Conservation (phyloP, 2,329 filamentous ascomycete species). For the Scedosporium aurantiacum region DNA sequence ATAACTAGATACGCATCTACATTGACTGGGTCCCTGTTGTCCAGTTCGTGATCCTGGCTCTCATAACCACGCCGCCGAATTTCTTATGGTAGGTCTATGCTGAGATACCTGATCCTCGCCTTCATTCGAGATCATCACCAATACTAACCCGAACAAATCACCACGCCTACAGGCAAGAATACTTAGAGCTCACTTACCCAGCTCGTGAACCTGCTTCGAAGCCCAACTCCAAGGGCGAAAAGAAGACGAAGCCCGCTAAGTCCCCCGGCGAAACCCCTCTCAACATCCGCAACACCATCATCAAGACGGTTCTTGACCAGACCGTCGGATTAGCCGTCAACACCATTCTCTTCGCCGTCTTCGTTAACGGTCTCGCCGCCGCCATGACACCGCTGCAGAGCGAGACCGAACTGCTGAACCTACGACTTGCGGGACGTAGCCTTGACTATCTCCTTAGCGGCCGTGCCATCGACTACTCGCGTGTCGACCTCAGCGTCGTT, state of each 20-base stretch:
- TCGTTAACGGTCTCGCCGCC: slow-evolving; percentile 43
- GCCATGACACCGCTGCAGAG: slow-evolving; percentile 31
- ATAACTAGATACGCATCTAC: slow-evolving; percentile 41
- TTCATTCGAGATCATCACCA: background rate
- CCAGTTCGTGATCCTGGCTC: slow-evolving; percentile 65
- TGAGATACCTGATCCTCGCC: background rate
- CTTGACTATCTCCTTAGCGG: slow-evolving; percentile 25
- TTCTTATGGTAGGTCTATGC: slow-evolving; percentile 56
- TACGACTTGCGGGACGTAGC: slow-evolving; percentile 13
- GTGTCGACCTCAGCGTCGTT: slow-evolving; percentile 33
- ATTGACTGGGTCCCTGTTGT: slow-evolving; percentile 59
- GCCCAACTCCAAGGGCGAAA: slow-evolving; percentile 23
- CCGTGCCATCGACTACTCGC: slow-evolving; percentile 29
- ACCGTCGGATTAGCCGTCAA: slow-evolving; percentile 55
- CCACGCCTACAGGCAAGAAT: slow-evolving; percentile 60
- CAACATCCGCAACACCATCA: slow-evolving; percentile 48
- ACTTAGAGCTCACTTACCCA: slow-evolving; percentile 64
- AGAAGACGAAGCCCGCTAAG: slow-evolving; percentile 28
- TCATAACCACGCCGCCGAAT: slow-evolving; percentile 70
- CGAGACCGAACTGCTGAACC: slow-evolving; percentile 13
- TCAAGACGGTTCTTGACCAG: slow-evolving; percentile 61
- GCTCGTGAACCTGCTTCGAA: slow-evolving; percentile 36
- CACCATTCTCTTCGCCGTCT: slow-evolving; percentile 51
- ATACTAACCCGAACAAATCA: slow-evolving; percentile 9
- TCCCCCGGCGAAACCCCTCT: slow-evolving; percentile 19